Evolutionary conservation across 208 protist species (phyloP).

Genomic region (Trypanosoma mega): DNA sequence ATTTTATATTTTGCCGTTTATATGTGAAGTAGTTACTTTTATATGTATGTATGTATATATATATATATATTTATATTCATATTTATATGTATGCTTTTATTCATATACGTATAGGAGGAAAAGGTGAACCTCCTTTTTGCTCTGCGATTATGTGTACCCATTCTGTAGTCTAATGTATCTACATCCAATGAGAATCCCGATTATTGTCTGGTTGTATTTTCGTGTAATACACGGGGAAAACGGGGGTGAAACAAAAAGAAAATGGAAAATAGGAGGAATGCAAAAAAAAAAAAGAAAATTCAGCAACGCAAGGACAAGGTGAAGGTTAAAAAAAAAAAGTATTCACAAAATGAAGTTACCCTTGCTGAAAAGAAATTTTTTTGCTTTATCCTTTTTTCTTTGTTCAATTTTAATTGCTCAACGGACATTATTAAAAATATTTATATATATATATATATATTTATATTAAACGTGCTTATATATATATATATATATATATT

Average conservation of each 20-base stretch:
- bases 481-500: slow-evolving; percentile 24
- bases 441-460: slow-evolving; percentile 4
- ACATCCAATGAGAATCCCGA: too few species aligned
- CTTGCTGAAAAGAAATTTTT: too few species aligned
- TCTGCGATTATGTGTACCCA: too few species aligned
- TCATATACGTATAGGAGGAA: not conserved
- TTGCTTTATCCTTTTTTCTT: too few species aligned
- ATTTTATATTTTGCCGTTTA: not conserved
- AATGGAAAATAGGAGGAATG: not conserved
- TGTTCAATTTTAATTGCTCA: too few species aligned
- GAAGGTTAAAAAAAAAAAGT: slow-evolving; percentile 8
- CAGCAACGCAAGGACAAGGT: too few species aligned
- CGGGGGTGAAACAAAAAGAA: not conserved
- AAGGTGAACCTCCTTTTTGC: too few species aligned
- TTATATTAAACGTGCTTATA: not conserved
- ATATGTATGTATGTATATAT: not conserved
- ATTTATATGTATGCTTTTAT: not conserved
- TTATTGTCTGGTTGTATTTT: too few species aligned
- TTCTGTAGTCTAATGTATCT: too few species aligned
- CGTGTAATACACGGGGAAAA: too few species aligned
- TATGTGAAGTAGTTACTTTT: not conserved
- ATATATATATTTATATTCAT: not conserved
- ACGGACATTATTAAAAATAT: not conserved
- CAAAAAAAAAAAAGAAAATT: too few species aligned
- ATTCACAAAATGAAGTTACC: slow-evolving; percentile 5